These are phyloP conservation scores for Lipomyces yamadae DNA, from an alignment of 805 yeast species.

Conservation along the genomic window DNA sequence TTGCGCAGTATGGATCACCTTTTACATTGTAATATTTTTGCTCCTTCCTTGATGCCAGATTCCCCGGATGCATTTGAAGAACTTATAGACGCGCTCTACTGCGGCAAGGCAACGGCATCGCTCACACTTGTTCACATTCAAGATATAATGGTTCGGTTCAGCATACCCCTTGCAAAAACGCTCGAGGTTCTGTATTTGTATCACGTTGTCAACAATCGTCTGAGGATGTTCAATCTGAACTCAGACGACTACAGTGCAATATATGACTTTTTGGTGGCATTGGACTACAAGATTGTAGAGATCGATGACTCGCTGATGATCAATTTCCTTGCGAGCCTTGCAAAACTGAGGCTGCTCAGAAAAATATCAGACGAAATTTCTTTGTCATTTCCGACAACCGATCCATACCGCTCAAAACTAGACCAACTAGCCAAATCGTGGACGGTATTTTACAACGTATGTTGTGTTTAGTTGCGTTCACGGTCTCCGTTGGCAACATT, in stretches of 20 bases:
- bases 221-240: neutral
- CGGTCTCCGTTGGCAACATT: too few species aligned
- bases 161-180: neutral
- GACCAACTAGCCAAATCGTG: slow-evolving; percentile 9
- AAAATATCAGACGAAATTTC: neutral
- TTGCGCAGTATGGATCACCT: neutral
- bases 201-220: neutral
- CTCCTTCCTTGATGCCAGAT: neutral
- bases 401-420: neutral
- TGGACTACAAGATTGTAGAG: slow-evolving; percentile 7
- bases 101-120: neutral
- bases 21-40: neutral
- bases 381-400: neutral
- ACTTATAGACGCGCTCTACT: neutral
- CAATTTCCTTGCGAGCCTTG: neutral
- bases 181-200: neutral
- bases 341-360: slow-evolving; percentile 6
- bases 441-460: slow-evolving; percentile 13
- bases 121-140: neutral
- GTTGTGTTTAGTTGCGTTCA: neutral
- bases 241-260: slow-evolving; percentile 4
- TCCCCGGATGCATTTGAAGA: neutral
- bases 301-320: slow-evolving; percentile 11
- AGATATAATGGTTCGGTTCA: neutral
- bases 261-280: slow-evolving; percentile 9